Conservation (phyloP, 2,329 filamentous ascomycete species). For the Exophiala aquamarina region DNA sequence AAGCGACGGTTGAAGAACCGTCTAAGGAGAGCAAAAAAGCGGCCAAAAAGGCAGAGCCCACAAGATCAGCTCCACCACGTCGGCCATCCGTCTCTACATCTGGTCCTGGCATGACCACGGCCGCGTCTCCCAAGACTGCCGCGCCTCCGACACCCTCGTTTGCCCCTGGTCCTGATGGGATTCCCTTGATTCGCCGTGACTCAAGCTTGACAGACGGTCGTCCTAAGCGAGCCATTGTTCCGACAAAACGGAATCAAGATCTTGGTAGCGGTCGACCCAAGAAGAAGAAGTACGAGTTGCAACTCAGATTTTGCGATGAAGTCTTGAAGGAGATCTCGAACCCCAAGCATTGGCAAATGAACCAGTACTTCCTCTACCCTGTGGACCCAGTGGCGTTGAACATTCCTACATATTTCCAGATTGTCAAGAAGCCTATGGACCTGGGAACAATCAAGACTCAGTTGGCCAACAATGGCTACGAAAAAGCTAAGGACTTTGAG, state of each 20-base stretch:
- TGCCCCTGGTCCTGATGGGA: constrained; percentile 73
- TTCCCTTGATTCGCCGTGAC: constrained; percentile 81
- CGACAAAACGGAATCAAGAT: constrained; percentile 88
- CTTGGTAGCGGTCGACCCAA: constrained; percentile 82
- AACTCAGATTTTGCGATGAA: constrained; percentile 86
- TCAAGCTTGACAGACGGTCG: constrained; percentile 76
- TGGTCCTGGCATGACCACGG: constrained; percentile 29
- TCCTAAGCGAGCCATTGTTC: constrained; percentile 90
- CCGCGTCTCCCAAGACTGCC: constrained; percentile 46
- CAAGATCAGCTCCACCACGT: constrained; percentile 45
- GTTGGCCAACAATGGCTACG: constrained; percentile 75
- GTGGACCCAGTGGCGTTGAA: constrained; percentile 93
- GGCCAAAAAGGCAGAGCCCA: constrained; percentile 40
- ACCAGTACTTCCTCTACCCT: constrained; percentile 74
- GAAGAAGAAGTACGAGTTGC: constrained; percentile 83
- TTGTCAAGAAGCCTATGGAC: constrained; percentile 98
- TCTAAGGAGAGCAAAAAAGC: constrained; percentile 63
- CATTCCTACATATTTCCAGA: constrained; percentile 87
- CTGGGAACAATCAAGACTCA: constrained; percentile 77
- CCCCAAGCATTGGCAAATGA: constrained; percentile 65
- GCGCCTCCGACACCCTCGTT: constrained; percentile 59
- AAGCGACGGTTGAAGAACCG: constrained; percentile 57
- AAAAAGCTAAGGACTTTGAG: constrained; percentile 80
- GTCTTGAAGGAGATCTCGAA: constrained; percentile 77
- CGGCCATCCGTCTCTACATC: constrained; percentile 47